Conservation (phyloP, 1,284 basidiomycete genomes). For the Hortiboletus rubellus region DNA sequence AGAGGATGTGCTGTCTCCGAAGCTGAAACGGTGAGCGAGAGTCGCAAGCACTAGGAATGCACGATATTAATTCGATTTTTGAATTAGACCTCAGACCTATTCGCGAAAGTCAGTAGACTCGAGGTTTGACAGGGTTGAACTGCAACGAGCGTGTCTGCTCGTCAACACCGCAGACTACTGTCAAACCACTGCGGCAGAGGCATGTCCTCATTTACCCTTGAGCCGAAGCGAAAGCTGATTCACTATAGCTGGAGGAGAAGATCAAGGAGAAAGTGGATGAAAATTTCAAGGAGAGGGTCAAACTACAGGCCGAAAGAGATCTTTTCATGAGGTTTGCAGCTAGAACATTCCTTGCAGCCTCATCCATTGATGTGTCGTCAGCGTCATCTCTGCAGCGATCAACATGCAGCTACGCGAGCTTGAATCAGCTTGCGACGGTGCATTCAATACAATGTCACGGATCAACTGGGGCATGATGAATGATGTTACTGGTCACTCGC, state of each 20-base stretch:
- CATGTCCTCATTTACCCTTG: slow-evolving; percentile 27
- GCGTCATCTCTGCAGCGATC: slow-evolving; percentile 82
- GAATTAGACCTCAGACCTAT: slow-evolving; percentile 40
- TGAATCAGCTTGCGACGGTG: slow-evolving; percentile 75
- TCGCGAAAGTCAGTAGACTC: slow-evolving; percentile 73
- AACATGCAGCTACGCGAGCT: slow-evolving; percentile 78
- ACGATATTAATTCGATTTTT: not conserved
- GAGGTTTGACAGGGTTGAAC: slow-evolving; percentile 68
- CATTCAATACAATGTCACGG: slow-evolving; percentile 73
- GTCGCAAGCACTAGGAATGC: not conserved
- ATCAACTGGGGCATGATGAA: slow-evolving; percentile 76
- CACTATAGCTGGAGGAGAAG: slow-evolving; percentile 82
- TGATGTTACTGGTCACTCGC: slow-evolving; percentile 83
- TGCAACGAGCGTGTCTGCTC: slow-evolving; percentile 81
- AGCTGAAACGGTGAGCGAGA: slow-evolving; percentile 60
- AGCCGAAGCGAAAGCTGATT: not conserved
- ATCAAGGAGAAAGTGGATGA: slow-evolving; percentile 80
- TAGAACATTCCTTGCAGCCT: not conserved
- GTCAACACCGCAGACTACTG: slow-evolving; percentile 99
- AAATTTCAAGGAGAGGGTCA: slow-evolving; percentile 76
- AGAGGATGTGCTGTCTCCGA: slow-evolving; percentile 84
- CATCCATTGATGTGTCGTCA: slow-evolving; percentile 33
- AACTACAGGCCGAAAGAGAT: slow-evolving; percentile 84
- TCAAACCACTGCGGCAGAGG: slow-evolving; percentile 87
- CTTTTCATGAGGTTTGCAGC: slow-evolving; percentile 75